Evolutionary conservation across 352 stramenopile genomes (phyloP), one percentile per base, ranked within the genome.

Genomic region (Phytophthora colocasiae): DNA sequence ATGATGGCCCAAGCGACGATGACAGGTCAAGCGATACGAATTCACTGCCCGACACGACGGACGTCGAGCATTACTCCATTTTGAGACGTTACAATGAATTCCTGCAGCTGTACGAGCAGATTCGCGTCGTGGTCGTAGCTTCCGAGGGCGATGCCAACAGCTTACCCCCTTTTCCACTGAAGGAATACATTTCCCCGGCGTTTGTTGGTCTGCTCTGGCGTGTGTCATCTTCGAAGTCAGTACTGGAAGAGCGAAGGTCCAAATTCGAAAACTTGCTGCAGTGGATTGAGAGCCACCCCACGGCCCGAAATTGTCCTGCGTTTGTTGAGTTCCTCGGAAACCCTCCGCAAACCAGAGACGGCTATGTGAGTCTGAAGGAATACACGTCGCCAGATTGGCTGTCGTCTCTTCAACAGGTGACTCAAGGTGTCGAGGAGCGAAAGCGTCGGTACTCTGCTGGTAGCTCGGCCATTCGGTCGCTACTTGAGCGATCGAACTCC

Each of bases 331-430:
- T 92, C 56, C 66, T 92, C n/a, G 81, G 83, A 9, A 71, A 75
- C 36, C 79, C 83, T 11, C 83, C 83, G 45, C 83, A 92, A 54
- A 71, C 62, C 36, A 75, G 75, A 48, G 66, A 80, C 24, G 83
- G 83, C 39, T 92, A 92, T 56, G 78, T 89, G 58, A 92, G 81
- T 34, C 60, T 92, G n/a, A 92, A 92, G 52, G 72, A 83, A 56
- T 92, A 92, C 68, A 81, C 77, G 38, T 84, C 83, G 8, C 83
- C 78, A 47, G 72, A 90, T 58, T 92, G 81, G 79, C 63, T 90
- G 29, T 77, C 77, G 39, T 79, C 73, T 11, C 66, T 92, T 53
- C 75, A 88, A 50, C 81, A 87, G 63, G 75, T 89, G 51, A 77
- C 76, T 12, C 26, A 70, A 17, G 52, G 63, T 11, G 55, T 67